Evolutionary conservation across 1,284 basidiomycete species (phyloP).

Genomic region (Cutaneotrichosporon sp.): DNA sequence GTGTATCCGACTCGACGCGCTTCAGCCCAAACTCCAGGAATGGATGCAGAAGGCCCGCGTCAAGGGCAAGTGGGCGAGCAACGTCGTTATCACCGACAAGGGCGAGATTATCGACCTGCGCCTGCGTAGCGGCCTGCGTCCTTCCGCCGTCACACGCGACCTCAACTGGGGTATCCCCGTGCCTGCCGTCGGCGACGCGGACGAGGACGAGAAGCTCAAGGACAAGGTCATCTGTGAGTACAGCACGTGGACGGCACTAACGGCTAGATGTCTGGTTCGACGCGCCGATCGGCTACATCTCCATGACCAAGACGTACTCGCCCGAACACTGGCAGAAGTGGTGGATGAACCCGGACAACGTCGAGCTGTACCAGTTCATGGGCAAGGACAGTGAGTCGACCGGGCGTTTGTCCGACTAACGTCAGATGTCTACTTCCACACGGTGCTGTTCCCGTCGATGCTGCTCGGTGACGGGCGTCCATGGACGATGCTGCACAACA

Average conservation of each 20-base stretch:
- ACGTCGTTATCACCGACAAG: constrained; percentile 79
- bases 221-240: constrained; percentile 91
- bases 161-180: constrained; percentile 95
- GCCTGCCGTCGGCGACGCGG: constrained; percentile 62
- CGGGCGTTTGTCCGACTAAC: not conserved
- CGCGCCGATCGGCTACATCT: constrained; percentile 94
- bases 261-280: constrained; percentile 86
- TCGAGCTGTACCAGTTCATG: constrained; percentile 98
- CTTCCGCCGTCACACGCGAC: constrained; percentile 90
- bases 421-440: constrained; percentile 89
- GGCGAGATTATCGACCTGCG: constrained; percentile 88
- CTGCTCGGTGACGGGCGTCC: constrained; percentile 81
- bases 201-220: constrained; percentile 73
- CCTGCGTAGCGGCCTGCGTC: constrained; percentile 70
- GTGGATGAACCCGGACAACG: constrained; percentile 94
- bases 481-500: constrained; percentile 92
- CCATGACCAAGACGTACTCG: constrained; percentile 95
- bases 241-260: constrained; percentile 20
- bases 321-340: constrained; percentile 88
- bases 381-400: constrained; percentile 68
- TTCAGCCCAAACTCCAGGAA: constrained; percentile 78
- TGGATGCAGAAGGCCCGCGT: constrained; percentile 80
- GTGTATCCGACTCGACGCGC: constrained; percentile 78
- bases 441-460: constrained; percentile 89
- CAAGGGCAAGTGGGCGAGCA: constrained; percentile 84